phyloP scores from a whole-genome alignment of 768 basidiomycete genomes.

The Favolaschia claudopus region DNA sequence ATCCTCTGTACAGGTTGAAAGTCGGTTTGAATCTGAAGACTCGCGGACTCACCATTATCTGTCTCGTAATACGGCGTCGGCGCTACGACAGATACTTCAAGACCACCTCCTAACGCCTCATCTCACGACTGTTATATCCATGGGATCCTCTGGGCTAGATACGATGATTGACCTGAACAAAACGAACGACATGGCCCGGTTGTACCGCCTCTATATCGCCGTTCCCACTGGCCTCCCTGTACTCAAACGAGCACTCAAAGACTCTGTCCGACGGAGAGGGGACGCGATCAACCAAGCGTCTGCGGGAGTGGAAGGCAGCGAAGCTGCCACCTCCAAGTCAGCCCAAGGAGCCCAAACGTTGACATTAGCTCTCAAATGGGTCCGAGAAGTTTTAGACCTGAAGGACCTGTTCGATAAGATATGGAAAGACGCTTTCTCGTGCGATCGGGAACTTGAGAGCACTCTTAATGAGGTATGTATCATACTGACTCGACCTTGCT shows the following conservation, averaged over 20 bases:
- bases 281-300: constrained; percentile 78
- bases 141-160: constrained; percentile 86
- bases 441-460: constrained; percentile 80
- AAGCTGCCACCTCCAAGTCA: constrained; percentile 48
- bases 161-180: constrained; percentile 86
- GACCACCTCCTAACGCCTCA: constrained; percentile 80
- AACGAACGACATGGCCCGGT: constrained; percentile 74
- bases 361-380: constrained; percentile 85
- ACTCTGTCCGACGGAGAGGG: constrained; percentile 77
- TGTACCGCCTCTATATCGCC: constrained; percentile 78
- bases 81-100: constrained; percentile 80
- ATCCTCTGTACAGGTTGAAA: constrained; percentile 67
- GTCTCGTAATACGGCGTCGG: constrained; percentile 71
- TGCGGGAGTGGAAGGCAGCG: constrained; percentile 46
- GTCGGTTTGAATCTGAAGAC: constrained; percentile 82
- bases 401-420: constrained; percentile 91
- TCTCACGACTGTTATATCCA: constrained; percentile 74
- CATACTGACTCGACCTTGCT: background rate
- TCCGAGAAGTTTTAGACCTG: constrained; percentile 86
- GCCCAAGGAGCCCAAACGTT: constrained; percentile 56
- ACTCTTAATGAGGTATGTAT: constrained; percentile 82
- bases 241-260: constrained; percentile 72
- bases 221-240: constrained; percentile 72
- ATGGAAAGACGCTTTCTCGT: constrained; percentile 73
- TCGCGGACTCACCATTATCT: constrained; percentile 88